phyloP scores from a whole-genome alignment of 202 grass and related monocot genomes.

The Zizania palustris region DNA sequence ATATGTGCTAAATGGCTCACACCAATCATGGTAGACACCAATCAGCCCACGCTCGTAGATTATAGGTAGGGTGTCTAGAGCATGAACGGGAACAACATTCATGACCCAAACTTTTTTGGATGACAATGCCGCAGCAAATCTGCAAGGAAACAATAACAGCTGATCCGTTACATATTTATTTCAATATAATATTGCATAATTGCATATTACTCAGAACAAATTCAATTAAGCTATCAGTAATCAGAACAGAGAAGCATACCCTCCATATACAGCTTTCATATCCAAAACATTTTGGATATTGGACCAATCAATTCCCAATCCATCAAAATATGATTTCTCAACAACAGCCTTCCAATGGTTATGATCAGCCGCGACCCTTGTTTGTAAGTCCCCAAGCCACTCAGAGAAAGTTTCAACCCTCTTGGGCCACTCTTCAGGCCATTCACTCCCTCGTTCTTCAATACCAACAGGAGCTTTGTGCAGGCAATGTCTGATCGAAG shows the following conservation, averaged over 20 bases:
- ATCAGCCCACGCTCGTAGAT: constrained; percentile 87
- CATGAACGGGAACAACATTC: constrained; percentile 88
- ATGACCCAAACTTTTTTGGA: constrained; percentile 92
- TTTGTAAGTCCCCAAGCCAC: constrained; percentile 76
- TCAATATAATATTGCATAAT: constrained; percentile 5
- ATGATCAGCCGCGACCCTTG: constrained; percentile 65
- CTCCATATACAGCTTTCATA: constrained; percentile 92
- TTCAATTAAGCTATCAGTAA: not conserved
- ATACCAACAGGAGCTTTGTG: constrained; percentile 85
- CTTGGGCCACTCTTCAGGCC: constrained; percentile 96
- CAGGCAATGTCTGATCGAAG: constrained; percentile 71
- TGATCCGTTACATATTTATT: constrained; percentile 23
- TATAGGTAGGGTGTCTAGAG: constrained; percentile 79
- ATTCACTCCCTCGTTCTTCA: constrained; percentile 87
- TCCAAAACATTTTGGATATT: constrained; percentile 83
- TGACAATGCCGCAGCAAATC: constrained; percentile 84
- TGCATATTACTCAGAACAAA: not conserved
- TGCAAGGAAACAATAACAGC: constrained; percentile 48
- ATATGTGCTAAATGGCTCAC: constrained; percentile 89
- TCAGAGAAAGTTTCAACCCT: constrained; percentile 79
- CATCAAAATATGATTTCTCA: constrained; percentile 89
- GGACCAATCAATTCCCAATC: constrained; percentile 90
- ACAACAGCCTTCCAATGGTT: constrained; percentile 80
- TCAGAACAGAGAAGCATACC: constrained; percentile 53
- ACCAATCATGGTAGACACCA: constrained; percentile 95